Conservation (phyloP, 108 stramenopile genomes). For the Skeletonema costatum region DNA sequence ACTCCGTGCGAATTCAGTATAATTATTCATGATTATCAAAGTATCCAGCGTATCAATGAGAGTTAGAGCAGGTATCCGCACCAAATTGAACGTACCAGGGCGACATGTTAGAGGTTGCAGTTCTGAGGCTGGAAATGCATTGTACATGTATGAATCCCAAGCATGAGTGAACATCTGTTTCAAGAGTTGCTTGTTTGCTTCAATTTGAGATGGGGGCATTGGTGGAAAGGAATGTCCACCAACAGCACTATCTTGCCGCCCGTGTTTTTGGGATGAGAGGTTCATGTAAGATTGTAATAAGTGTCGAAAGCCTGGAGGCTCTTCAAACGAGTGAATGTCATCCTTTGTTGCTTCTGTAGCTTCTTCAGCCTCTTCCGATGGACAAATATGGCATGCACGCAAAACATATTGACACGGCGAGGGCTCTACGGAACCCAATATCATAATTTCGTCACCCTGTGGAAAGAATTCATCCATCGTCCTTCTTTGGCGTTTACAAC, state of each 20-base stretch:
- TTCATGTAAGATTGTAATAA: conserved; percentile 28
- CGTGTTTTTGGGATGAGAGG: neutral
- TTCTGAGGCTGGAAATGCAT: conserved; percentile 90
- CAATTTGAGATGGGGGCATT: conserved; percentile 59
- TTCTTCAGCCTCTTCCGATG: neutral
- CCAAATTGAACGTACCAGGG: conserved; percentile 82
- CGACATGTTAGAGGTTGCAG: conserved; percentile 80
- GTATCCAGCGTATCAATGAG: conserved; percentile 93
- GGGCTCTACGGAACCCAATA: conserved; percentile 30
- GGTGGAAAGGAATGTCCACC: conserved; percentile 48
- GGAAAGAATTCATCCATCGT: conserved; percentile 40
- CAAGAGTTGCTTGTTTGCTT: conserved; percentile 60
- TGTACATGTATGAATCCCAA: conserved; percentile 89
- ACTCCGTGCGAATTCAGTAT: conserved; percentile 89
- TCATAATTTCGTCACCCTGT: conserved; percentile 16
- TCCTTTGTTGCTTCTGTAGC: neutral
- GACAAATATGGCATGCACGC: conserved; percentile 26
- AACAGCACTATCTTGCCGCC: neutral
- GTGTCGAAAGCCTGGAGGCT: conserved; percentile 25
- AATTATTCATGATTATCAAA: conserved; percentile 83
- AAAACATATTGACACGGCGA: conserved; percentile 31
- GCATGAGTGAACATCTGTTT: conserved; percentile 82
- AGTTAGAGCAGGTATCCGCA: conserved; percentile 81
- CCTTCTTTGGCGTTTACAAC: conserved; percentile 27
- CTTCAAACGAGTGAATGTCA: conserved; percentile 9